Base-by-base conservation (phyloP, 1,284 basidiomycete species). In the Ustilago trichophora region DNA sequence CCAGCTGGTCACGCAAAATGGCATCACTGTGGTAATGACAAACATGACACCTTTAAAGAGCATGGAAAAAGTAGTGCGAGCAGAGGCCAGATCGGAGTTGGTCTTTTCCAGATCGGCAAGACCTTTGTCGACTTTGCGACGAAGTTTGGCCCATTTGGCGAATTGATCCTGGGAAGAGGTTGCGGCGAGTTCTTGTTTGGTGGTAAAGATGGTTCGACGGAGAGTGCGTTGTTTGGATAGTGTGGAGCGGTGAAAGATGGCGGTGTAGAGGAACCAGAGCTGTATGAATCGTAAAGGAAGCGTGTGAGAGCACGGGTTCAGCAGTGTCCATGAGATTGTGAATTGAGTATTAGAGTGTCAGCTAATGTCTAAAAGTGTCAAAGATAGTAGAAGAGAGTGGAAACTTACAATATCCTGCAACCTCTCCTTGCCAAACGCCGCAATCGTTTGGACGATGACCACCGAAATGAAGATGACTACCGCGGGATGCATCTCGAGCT, bases 131-230 rank as follows among this genome's bases (percentile, higher is more conserved):
- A 97, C 88, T 71, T 87, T 91, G 66, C 96, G 84, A 75, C 91
- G 85, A 75, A 98, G 83, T 84, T 93, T 95, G 37, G 95, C 95
- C 96, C 96, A 98, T 83, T 93, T 98, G 15, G 94, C 91, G 82
- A 99, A 98, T 80, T 98, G 91, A 80, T 98, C 95, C 81, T 98
- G 95, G 12, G 92, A 91, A 74, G 91, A 93, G 25, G 94, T 98
- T 77, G 89, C 88, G 56, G 90, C 83, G 9, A 98, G 87, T 80
- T 97, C 91, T 32, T 90, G 87, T 84, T 95, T 94, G 45, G 87
- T 62, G 91, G 89, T 19, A 37, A 55, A 66, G 27, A 80, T 59
- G 15, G 77, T 72, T 18, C 51, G 58, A 19, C 75, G 74, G 27
- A 75, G 53, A 3, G 37, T 9, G 6, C 50, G 62, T 38, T 73